phyloP scores from a whole-genome alignment of 345 rosid species.

The Erodium maritimum region DNA sequence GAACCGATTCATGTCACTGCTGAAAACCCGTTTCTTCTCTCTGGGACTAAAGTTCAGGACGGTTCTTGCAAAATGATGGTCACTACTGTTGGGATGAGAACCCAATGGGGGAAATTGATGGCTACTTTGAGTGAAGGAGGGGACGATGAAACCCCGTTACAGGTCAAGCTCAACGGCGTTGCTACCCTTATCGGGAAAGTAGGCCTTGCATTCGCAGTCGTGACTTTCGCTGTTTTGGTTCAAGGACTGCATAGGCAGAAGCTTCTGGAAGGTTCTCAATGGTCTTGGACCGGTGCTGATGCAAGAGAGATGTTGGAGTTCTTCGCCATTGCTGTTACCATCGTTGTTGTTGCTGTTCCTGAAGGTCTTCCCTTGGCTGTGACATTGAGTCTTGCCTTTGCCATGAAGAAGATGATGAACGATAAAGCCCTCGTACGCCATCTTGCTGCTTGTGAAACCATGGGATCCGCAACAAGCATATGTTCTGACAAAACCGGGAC shows the following conservation, averaged over 20 bases:
- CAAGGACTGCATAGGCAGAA: constrained; percentile 54
- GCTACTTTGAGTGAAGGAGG: constrained; percentile 67
- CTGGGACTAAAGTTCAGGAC: constrained; percentile 65
- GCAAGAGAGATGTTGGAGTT: constrained; percentile 52
- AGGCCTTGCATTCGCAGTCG: constrained; percentile 65
- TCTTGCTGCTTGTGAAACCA: constrained; percentile 88
- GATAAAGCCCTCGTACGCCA: constrained; percentile 82
- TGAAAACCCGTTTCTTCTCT: constrained; percentile 51
- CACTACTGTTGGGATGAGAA: constrained; percentile 84
- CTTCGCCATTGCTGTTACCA: constrained; percentile 78
- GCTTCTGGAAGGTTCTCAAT: constrained; percentile 35
- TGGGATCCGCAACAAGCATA: constrained; percentile 84
- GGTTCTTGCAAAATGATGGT: constrained; percentile 80
- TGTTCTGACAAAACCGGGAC: constrained; percentile 94
- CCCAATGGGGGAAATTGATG: constrained; percentile 84
- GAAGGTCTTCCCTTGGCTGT: constrained; percentile 95
- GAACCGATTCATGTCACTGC: constrained; percentile 35
- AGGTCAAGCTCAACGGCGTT: constrained; percentile 70
- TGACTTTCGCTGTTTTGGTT: constrained; percentile 63
- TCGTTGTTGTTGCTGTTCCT: constrained; percentile 91
- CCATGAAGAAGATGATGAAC: constrained; percentile 91
- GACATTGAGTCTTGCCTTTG: constrained; percentile 86
- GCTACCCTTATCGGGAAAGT: constrained; percentile 70
- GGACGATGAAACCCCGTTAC: constrained; percentile 81
- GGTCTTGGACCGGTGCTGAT: constrained; percentile 67